Percentiles rank a stretch among this genome's conserved stretches.
phyloP scores from a whole-genome alignment of 495 filamentous ascomycete species.

The Xylaria palmicola region DNA sequence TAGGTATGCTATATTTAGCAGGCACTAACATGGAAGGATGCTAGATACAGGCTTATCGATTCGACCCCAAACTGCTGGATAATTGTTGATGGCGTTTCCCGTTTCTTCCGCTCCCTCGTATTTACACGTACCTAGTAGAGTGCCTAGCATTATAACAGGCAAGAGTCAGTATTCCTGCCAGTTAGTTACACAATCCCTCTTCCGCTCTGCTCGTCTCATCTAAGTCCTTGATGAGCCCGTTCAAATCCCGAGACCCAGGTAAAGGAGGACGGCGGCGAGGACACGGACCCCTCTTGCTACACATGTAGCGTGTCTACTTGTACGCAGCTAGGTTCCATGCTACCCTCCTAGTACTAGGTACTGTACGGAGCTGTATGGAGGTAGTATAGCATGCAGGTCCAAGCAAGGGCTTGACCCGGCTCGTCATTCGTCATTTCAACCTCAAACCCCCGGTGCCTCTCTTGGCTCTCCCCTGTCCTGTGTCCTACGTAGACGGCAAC shows the following conservation, averaged over 20 bases:
- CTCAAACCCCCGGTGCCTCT: not conserved
- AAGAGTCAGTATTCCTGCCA: not conserved
- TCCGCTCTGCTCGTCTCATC: not conserved
- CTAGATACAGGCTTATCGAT: too few relatives aligned
- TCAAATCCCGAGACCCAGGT: not conserved
- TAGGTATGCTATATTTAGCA: not conserved
- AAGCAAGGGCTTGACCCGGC: slow-evolving; percentile 3
- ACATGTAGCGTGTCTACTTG: too few relatives aligned
- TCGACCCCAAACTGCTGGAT: too few relatives aligned
- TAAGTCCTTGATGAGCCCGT: not conserved
- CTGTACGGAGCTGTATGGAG: not conserved
- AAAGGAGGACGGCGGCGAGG: not conserved
- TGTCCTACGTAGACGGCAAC: slow-evolving; percentile 4
- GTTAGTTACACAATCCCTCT: not conserved
- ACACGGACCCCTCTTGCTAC: slow-evolving; percentile 7
- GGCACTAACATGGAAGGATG: too few relatives aligned
- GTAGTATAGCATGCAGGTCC: slow-evolving; percentile 16
- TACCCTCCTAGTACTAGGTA: too few relatives aligned
- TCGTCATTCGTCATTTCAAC: slow-evolving; percentile 12
- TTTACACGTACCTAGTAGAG: too few relatives aligned
- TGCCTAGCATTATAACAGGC: too few relatives aligned
- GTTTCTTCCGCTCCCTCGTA: too few relatives aligned
- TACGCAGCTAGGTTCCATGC: too few relatives aligned
- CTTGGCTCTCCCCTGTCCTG: not conserved
- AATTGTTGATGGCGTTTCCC: too few relatives aligned